Base-by-base conservation (phyloP, 495 filamentous ascomycete genomes). In the Trichoderma asperelloides region DNA sequence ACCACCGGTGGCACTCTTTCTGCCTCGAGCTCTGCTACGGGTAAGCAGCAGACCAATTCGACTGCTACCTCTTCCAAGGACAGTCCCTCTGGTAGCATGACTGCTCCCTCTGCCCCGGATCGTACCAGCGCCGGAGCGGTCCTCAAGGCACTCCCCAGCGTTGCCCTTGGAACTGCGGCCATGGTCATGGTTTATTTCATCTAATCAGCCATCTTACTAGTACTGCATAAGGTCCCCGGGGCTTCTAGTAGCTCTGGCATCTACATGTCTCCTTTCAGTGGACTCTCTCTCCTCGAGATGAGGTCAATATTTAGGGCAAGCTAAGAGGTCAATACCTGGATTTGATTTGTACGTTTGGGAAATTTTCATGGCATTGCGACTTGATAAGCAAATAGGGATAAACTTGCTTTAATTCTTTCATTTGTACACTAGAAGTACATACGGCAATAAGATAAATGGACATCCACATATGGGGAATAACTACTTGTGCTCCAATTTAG, bases 111-210 rank as follows among this genome's bases (percentile, higher is more conserved):
- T n/a, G 33, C 62, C 11, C 62, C 62, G 8, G 62, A 39, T 33
- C 62, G n/a, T 33, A 40, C 62, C 62, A 41, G n/a, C 62, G 28
- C 62, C 40, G 62, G 62, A 11, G 30, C 15, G 4, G 62, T 16
- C 11, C n/a, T 43, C 40, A 27, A 40, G 62, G 62, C 28, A 9
- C 0, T 40, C 40, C 11, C 62, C 28, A 15, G 18, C 12, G 12
- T 40, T 15, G 62, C 33, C 33, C 25, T 64, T 27, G 62, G 62
- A 15, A 30, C 28, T 43, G 30, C 25, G 18, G 62, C 8, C 62
- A 64, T 64, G 33, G 30, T 43, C 16, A 41, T 64, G 62, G 33
- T 33, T 30, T 21, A n/a, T 25, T 30, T 64, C 62, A 60, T 60
- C 23, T 60, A 60, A 30, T 11, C 11, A 21, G 16, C 16, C 55